Percentiles rank a stretch among this genome's conserved stretches.
Evolutionary conservation across 1,284 basidiomycete species (phyloP).

Genomic region (Rhodotorula sp.): DNA sequence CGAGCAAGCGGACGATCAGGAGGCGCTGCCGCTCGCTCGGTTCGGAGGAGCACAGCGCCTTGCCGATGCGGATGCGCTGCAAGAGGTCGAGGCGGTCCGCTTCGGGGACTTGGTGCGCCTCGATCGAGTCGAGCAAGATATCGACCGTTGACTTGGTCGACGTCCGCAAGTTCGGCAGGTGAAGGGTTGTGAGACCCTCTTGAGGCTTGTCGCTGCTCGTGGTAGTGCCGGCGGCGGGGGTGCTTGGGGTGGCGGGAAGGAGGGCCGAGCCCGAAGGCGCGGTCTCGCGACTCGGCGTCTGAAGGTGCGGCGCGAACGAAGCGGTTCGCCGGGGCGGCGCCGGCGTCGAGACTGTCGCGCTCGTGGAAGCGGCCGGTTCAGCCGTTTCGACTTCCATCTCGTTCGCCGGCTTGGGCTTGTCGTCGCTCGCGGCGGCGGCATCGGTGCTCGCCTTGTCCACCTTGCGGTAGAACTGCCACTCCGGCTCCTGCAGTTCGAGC

Average conservation of each 20-base stretch:
- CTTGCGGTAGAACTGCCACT: conserved; percentile 52
- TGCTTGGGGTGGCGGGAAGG: conserved; percentile 25
- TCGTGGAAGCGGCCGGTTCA: not conserved
- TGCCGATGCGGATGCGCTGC: conserved; percentile 78
- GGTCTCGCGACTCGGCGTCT: conserved; percentile 8
- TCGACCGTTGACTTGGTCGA: conserved; percentile 48
- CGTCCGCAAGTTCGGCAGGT: conserved; percentile 44
- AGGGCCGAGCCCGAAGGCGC: not conserved
- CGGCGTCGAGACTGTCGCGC: conserved; percentile 16
- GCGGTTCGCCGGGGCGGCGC: conserved; percentile 29
- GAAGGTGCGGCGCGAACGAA: conserved; percentile 22
- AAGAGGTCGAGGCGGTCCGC: conserved; percentile 86
- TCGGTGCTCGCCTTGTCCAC: conserved; percentile 2
- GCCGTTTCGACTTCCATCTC: conserved; percentile 25
- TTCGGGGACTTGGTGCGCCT: conserved; percentile 70
- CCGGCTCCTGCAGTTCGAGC: conserved; percentile 47
- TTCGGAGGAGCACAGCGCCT: conserved; percentile 55
- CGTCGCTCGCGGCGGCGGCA: conserved; percentile 8
- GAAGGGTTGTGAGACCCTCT: conserved; percentile 48
- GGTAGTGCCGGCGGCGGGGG: conserved; percentile 6
- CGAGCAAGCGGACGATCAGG: conserved; percentile 74
- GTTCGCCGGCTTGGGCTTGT: conserved; percentile 18
- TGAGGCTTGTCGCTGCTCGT: conserved; percentile 40
- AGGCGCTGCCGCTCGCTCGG: conserved; percentile 67
- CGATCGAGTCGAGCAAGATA: conserved; percentile 70